Percentiles rank a stretch among this genome's conserved stretches.
Conservation (phyloP, 1,139 yeast species). For the Yamadazyma spencermartinsiae region DNA sequence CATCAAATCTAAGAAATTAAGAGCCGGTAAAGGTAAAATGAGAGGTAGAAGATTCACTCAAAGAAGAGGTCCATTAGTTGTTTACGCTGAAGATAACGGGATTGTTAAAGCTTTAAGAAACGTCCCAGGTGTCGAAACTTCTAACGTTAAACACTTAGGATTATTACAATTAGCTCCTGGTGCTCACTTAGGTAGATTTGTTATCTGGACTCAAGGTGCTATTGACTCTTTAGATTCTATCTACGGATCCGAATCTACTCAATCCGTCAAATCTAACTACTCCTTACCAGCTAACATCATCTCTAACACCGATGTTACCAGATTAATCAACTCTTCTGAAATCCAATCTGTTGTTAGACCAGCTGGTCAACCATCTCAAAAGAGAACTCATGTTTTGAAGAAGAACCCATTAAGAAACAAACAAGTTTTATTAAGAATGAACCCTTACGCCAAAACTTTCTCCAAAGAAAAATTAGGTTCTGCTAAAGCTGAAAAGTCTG, state of each 20-base stretch:
- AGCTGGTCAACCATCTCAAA: slow-evolving; percentile 91
- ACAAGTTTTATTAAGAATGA: slow-evolving; percentile 95
- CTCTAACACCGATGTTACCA: slow-evolving; percentile 93
- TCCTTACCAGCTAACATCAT: slow-evolving; percentile 91
- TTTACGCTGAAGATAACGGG: slow-evolving; percentile 98
- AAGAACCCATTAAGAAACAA: slow-evolving; percentile 99
- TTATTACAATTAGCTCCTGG: slow-evolving; percentile 99
- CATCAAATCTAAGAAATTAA: slow-evolving; percentile 96
- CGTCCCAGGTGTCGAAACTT: slow-evolving; percentile 99
- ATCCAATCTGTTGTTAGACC: slow-evolving; percentile 97
- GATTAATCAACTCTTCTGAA: slow-evolving; percentile 98
- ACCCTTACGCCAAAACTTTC: slow-evolving; percentile 99
- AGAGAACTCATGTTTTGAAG: slow-evolving; percentile 95
- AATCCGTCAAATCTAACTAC: slow-evolving; percentile 87
- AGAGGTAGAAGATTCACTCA: slow-evolving; percentile 99
- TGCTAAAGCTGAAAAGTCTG: slow-evolving; percentile 68
- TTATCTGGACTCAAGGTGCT: slow-evolving; percentile 99
- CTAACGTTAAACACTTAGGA: slow-evolving; percentile 89
- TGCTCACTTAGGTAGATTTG: slow-evolving; percentile 99
- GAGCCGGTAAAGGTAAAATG: slow-evolving; percentile 99
- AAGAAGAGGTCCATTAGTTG: slow-evolving; percentile 99
- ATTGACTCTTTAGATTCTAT: slow-evolving; percentile 94
- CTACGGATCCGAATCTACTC: slow-evolving; percentile 92
- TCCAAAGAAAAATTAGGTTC: slow-evolving; percentile 90
- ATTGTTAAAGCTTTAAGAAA: slow-evolving; percentile 98